Evolutionary conservation across 2,329 filamentous ascomycete genomes (phyloP).

Genomic region (Trichoderma afroharzianum): DNA sequence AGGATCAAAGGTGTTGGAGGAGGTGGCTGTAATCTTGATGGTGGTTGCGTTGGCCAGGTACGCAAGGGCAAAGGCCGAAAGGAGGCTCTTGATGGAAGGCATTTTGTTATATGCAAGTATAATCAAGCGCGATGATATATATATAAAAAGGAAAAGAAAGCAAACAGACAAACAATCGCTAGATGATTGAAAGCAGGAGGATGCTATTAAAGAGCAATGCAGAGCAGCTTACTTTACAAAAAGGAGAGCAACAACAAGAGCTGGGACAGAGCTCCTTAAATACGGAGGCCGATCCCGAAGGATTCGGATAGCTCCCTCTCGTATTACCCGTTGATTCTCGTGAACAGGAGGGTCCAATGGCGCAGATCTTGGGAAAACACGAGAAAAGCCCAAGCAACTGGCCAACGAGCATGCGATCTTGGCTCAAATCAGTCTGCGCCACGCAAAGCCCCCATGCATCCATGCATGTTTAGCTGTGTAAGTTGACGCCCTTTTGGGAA

Average conservation of each 20-base stretch:
- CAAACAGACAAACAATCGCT: not conserved
- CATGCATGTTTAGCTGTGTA: conserved; percentile 1
- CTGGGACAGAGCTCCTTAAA: not conserved
- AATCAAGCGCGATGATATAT: not conserved
- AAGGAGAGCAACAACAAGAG: conserved; percentile 21
- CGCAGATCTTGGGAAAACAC: conserved; percentile 1
- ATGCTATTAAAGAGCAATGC: not conserved
- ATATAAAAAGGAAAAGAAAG: not conserved
- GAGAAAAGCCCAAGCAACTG: not conserved
- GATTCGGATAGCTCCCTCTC: not conserved
- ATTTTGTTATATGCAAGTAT: conserved; percentile 19
- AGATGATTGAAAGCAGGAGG: conserved; percentile 24
- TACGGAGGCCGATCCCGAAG: not conserved
- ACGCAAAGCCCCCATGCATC: conserved; percentile 10
- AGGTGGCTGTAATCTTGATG: conserved; percentile 34
- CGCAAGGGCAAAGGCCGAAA: conserved; percentile 26
- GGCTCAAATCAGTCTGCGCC: conserved; percentile 15
- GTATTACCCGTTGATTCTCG: not conserved
- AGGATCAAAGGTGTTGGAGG: conserved; percentile 33
- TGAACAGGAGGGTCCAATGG: not conserved
- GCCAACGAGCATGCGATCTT: not conserved
- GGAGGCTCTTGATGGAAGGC: conserved; percentile 28
- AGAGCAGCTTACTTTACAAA: not conserved
- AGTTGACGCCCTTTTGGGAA: not conserved
- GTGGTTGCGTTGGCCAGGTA: conserved; percentile 30